phyloP scores from a whole-genome alignment of 306 rosid genomes.

The Begonia peltatifolia region DNA sequence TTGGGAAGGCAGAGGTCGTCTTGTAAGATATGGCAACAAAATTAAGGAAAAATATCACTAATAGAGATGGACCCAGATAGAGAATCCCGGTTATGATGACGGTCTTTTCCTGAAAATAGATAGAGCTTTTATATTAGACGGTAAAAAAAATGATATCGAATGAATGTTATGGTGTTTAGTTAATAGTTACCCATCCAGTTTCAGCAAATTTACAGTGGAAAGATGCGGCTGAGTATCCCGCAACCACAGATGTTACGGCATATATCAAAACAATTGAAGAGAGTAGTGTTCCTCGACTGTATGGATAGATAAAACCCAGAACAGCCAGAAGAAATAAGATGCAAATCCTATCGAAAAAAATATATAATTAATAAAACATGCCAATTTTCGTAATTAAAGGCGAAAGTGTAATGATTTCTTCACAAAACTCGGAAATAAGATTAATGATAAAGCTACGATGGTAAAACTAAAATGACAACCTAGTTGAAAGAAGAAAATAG shows the following conservation, averaged over 20 bases:
- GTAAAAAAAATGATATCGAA: not conserved
- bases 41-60: slow-evolving; percentile 42
- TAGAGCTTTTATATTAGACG: too few relatives aligned
- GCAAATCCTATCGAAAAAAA: slow-evolving; percentile 35
- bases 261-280: slow-evolving; percentile 39
- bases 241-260: slow-evolving; percentile 45
- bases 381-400: too few relatives aligned
- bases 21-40: slow-evolving; percentile 47
- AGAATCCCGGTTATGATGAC: slow-evolving; percentile 52
- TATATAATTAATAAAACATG: not conserved
- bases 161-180: not conserved
- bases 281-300: slow-evolving; percentile 62
- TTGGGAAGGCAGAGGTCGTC: slow-evolving; percentile 55
- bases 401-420: too few relatives aligned
- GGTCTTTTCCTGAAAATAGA: slow-evolving; percentile 48
- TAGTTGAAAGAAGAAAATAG: slow-evolving; percentile 11
- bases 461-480: slow-evolving; percentile 2
- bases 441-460: not conserved
- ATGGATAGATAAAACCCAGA: slow-evolving; percentile 58
- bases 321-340: slow-evolving; percentile 48
- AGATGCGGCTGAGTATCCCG: slow-evolving; percentile 70
- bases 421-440: too few relatives aligned
- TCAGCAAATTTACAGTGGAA: slow-evolving; percentile 52
- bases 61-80: slow-evolving; percentile 60
- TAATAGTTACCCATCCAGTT: slow-evolving; percentile 57